These are phyloP conservation scores for Colletotrichum tabaci DNA, from an alignment of 2,329 filamentous ascomycete genomes.

Conservation along the genomic window DNA sequence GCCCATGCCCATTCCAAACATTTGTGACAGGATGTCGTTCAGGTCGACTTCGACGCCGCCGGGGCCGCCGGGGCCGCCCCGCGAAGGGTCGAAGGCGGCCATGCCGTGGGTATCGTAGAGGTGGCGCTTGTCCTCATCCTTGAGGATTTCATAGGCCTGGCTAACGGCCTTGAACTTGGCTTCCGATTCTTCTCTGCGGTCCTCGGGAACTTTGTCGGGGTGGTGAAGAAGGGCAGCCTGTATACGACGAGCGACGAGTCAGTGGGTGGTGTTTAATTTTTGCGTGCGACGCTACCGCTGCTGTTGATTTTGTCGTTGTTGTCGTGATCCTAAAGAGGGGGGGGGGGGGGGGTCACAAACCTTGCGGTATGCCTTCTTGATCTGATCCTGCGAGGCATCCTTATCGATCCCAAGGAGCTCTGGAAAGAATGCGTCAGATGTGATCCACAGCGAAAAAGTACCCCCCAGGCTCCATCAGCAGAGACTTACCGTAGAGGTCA, in stretches of 20 bases:
- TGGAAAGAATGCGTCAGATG: slow-evolving; percentile 54
- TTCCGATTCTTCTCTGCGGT: slow-evolving; percentile 87
- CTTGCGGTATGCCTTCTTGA: slow-evolving; percentile 98
- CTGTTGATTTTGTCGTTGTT: background rate
- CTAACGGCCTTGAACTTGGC: slow-evolving; percentile 93
- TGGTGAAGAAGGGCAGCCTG: slow-evolving; percentile 90
- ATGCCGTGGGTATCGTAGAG: slow-evolving; percentile 96
- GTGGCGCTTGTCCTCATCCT: slow-evolving; percentile 92
- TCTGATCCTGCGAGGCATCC: slow-evolving; percentile 81
- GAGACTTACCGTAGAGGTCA: slow-evolving; percentile 73
- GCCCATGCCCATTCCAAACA: slow-evolving; percentile 85
- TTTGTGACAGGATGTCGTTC: slow-evolving; percentile 92
- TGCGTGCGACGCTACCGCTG: slow-evolving; percentile 44
- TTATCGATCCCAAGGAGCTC: slow-evolving; percentile 85
- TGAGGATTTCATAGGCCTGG: slow-evolving; percentile 97
- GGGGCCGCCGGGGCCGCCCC: slow-evolving; percentile 68
- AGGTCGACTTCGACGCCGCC: slow-evolving; percentile 83
- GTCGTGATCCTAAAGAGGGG: background rate
- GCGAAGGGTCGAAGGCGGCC: slow-evolving; percentile 89
- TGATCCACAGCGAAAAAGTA: slow-evolving; percentile 41
- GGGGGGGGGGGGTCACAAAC: slow-evolving; percentile 62
- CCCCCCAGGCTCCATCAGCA: slow-evolving; percentile 33
- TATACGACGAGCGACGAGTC: slow-evolving; percentile 36
- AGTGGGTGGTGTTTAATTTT: slow-evolving; percentile 14
- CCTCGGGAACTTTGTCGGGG: slow-evolving; percentile 94